A percentile compares a stretch with the other conserved stretches of the same genome.
Evolutionary conservation across 176 grass and related monocot genomes (phyloP).

Genomic region (Panicum miliaceum): DNA sequence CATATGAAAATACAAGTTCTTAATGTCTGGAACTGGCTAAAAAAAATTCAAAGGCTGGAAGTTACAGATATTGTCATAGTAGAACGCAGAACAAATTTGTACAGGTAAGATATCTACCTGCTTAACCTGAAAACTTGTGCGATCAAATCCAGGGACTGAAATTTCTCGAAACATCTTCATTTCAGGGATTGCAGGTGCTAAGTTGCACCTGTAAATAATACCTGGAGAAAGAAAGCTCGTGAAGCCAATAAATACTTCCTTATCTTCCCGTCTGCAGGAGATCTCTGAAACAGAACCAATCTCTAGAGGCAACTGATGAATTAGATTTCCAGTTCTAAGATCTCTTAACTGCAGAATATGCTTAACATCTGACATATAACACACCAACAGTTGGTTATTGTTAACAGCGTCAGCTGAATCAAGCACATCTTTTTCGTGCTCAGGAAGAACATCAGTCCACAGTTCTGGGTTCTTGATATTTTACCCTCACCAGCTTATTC

Average conservation of each 20-base stretch:
- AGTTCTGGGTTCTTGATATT: slow-evolving; percentile 70
- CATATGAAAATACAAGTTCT: background rate
- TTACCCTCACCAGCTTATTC: slow-evolving; percentile 78
- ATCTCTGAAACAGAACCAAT: slow-evolving; percentile 86
- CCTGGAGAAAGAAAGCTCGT: slow-evolving; percentile 90
- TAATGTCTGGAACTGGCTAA: background rate
- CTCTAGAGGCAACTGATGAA: slow-evolving; percentile 81
- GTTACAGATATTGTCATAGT: background rate
- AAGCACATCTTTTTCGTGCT: slow-evolving; percentile 86
- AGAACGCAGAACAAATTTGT: background rate
- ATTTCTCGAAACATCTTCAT: slow-evolving; percentile 87
- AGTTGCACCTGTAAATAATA: slow-evolving; percentile 82
- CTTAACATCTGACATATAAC: slow-evolving; percentile 95
- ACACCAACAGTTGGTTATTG: slow-evolving; percentile 72
- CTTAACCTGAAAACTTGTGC: slow-evolving; percentile 73
- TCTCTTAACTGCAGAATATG: slow-evolving; percentile 87
- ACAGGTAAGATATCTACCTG: slow-evolving; percentile 58
- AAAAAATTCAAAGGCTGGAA: background rate
- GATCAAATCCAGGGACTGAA: slow-evolving; percentile 83
- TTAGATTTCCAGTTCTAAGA: slow-evolving; percentile 70
- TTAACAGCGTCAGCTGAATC: slow-evolving; percentile 69
- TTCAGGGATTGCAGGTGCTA: slow-evolving; percentile 64
- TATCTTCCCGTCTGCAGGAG: slow-evolving; percentile 80
- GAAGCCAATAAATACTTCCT: slow-evolving; percentile 80
- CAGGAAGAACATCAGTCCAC: slow-evolving; percentile 69